Percentiles rank a stretch among this genome's conserved stretches.
Evolutionary conservation across 169 alveolate species (phyloP).

Genomic region (Perkinsus olseni): DNA sequence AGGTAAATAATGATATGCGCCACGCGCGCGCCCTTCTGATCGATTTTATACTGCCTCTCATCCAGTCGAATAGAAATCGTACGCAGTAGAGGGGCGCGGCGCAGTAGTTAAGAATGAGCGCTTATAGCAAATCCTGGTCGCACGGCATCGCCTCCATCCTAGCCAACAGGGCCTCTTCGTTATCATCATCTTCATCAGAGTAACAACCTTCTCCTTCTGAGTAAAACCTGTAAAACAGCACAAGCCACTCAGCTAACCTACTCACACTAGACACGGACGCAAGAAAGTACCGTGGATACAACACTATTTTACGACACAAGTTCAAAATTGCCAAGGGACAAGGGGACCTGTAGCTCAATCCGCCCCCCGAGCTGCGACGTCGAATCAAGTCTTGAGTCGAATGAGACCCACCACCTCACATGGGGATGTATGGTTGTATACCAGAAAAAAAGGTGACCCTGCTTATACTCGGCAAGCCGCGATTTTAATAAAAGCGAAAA

Average conservation of each 20-base stretch:
- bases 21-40: not conserved
- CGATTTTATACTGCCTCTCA: not conserved
- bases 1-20: not conserved
- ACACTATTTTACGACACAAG: no score
- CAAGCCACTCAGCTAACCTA: not conserved
- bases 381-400: no score
- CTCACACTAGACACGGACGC: no score
- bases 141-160: not conserved
- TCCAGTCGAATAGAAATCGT: not conserved
- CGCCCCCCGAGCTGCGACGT: no score
- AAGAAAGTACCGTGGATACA: no score
- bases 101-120: not conserved
- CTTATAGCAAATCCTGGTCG: not conserved
- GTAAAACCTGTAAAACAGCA: not conserved
- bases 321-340: no score
- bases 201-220: not conserved
- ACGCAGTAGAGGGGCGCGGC: not conserved
- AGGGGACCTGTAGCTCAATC: no score
- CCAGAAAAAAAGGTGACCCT: no score
- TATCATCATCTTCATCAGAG: not conserved
- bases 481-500: no score
- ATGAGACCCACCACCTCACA: no score
- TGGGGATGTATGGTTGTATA: no score
- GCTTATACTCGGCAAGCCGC: no score
- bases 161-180: not conserved